These are phyloP conservation scores for Pythium vanterpoolii DNA, from an alignment of 352 stramenopile genomes.

Conservation along the genomic window DNA sequence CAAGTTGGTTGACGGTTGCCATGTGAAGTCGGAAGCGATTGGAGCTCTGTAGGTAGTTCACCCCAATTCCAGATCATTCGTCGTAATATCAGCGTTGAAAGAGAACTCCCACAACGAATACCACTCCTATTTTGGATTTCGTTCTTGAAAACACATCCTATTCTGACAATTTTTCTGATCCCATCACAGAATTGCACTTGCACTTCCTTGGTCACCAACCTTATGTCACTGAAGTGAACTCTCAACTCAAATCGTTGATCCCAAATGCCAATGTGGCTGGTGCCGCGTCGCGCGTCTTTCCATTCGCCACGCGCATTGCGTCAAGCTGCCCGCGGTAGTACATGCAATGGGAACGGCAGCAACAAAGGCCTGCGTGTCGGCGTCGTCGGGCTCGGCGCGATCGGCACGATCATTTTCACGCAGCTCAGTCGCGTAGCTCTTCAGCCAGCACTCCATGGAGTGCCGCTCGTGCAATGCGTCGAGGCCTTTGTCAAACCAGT, in stretches of 20 bases:
- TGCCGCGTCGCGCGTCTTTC: not conserved
- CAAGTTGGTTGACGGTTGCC: too few species aligned
- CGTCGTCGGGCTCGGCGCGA: conserved; percentile 63
- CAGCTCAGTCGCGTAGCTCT: conserved; percentile 34
- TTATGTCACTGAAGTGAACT: too few species aligned
- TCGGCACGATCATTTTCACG: conserved; percentile 74
- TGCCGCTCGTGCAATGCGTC: conserved; percentile 20
- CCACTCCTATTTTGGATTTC: too few species aligned
- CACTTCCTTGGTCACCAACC: too few species aligned
- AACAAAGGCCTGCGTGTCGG: conserved; percentile 34
- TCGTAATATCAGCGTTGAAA: too few species aligned
- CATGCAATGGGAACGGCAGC: not conserved
- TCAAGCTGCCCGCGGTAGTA: not conserved
- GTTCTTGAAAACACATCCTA: too few species aligned
- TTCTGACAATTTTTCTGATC: too few species aligned
- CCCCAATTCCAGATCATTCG: too few species aligned
- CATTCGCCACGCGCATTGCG: not conserved
- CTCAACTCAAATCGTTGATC: not conserved
- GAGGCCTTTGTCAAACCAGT: conserved; percentile 50
- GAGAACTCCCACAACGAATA: too few species aligned
- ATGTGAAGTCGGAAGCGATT: too few species aligned
- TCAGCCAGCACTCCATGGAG: not conserved
- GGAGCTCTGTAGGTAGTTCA: too few species aligned
- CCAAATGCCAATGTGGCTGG: not conserved
- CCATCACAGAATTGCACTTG: too few species aligned